These are phyloP conservation scores for Plantago major DNA, from an alignment of 257 asterid genomes.

Conservation along the genomic window DNA sequence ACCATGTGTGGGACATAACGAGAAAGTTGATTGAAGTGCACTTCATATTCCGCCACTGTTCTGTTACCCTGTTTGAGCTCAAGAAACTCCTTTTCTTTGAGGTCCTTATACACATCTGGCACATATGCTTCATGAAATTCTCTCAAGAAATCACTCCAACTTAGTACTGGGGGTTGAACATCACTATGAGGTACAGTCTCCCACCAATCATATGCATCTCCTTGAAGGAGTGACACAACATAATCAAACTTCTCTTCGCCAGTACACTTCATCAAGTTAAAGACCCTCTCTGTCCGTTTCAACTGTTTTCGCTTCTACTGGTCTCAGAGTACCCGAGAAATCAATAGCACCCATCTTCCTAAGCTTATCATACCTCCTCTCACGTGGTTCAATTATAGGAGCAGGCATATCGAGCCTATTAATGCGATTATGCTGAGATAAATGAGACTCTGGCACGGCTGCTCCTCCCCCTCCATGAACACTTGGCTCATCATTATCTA, in stretches of 20 bases:
- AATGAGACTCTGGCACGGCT: not conserved
- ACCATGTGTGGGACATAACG: no score
- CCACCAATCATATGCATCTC: not conserved
- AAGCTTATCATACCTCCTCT: not conserved
- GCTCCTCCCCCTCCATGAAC: not conserved
- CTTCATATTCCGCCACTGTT: no score
- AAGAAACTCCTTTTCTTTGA: no score
- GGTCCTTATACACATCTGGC: no score
- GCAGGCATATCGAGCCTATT: not conserved
- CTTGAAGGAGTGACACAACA: not conserved
- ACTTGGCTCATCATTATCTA: no score
- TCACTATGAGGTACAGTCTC: not conserved
- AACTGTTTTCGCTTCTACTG: not conserved
- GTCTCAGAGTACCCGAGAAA: not conserved
- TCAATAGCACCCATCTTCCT: not conserved
- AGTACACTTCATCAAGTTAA: not conserved
- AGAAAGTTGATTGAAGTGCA: no score
- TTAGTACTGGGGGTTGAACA: not conserved
- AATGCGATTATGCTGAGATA: not conserved
- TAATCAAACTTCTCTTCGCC: not conserved
- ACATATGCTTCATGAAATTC: not conserved
- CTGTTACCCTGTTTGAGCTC: no score
- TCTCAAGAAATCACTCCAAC: not conserved
- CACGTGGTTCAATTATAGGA: not conserved
- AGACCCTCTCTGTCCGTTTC: not conserved